Evolutionary conservation across 1,284 basidiomycete genomes (phyloP).

Genomic region (Phenoliferia sp.): DNA sequence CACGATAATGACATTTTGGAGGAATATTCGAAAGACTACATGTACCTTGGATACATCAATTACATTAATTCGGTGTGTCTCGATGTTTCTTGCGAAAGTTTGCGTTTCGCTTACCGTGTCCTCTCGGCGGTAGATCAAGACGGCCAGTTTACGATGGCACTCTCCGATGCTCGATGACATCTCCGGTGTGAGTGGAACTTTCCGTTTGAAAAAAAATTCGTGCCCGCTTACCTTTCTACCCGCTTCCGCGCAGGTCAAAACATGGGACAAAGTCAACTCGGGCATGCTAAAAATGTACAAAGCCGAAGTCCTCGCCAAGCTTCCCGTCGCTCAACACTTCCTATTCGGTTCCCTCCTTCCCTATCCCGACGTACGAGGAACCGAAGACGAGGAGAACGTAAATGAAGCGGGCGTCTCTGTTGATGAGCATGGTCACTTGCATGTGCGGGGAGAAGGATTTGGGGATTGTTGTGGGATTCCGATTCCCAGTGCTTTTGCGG

Average conservation of each 20-base stretch:
- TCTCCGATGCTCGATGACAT: slow-evolving; percentile 99
- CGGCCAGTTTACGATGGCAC: slow-evolving; percentile 93
- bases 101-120: background rate
- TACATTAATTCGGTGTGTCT: slow-evolving; percentile 94
- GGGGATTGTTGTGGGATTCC: slow-evolving; percentile 70
- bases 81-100: slow-evolving; percentile 36
- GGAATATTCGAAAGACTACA: slow-evolving; percentile 86
- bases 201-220: background rate
- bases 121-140: slow-evolving; percentile 66
- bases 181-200: slow-evolving; percentile 61
- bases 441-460: slow-evolving; percentile 51
- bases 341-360: slow-evolving; percentile 81
- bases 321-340: slow-evolving; percentile 95
- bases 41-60: slow-evolving; percentile 93
- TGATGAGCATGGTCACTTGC: slow-evolving; percentile 60
- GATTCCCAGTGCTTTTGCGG: slow-evolving; percentile 75
- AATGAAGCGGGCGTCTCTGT: slow-evolving; percentile 47
- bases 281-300: slow-evolving; percentile 99
- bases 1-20: slow-evolving; percentile 90
- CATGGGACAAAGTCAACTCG: slow-evolving; percentile 94
- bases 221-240: background rate
- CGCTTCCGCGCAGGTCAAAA: slow-evolving; percentile 61
- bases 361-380: slow-evolving; percentile 54
- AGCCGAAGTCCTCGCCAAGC: slow-evolving; percentile 89
- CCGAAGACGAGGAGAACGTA: slow-evolving; percentile 22